Conservation (phyloP, 2,329 filamentous ascomycete species). For the Mariannaea elegans region DNA sequence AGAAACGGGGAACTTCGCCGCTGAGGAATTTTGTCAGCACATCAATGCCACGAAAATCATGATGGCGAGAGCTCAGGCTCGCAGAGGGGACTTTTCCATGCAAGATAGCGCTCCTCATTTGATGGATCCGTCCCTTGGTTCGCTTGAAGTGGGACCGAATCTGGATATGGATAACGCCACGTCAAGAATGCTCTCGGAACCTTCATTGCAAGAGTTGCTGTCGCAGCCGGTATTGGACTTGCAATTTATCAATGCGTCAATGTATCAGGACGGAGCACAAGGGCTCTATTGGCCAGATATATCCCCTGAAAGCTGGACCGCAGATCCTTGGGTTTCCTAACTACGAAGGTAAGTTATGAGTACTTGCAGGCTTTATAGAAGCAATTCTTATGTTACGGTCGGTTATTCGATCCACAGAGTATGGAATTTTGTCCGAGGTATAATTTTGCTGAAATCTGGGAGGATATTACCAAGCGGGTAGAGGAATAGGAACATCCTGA, state of each 20-base stretch:
- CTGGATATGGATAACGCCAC: constrained; percentile 33
- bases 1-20: constrained; percentile 51
- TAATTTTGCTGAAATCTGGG: no score
- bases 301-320: constrained; percentile 37
- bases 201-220: constrained; percentile 46
- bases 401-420: no score
- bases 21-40: constrained; percentile 52
- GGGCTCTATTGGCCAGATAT: constrained; percentile 40
- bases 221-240: constrained; percentile 45
- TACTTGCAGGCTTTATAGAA: no score
- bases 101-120: constrained; percentile 12
- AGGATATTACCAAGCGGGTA: no score
- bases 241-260: constrained; percentile 45
- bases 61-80: constrained; percentile 33
- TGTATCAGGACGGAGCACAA: constrained; percentile 37
- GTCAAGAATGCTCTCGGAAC: constrained; percentile 48
- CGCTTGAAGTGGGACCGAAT: constrained; percentile 27
- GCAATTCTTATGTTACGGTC: no score
- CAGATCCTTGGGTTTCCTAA: constrained; percentile 28
- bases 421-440: no score
- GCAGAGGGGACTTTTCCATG: constrained; percentile 26
- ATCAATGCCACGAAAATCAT: constrained; percentile 47
- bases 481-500: no score
- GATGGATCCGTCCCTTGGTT: constrained; percentile 19
- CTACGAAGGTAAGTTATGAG: not conserved